A percentile compares a stretch with the other conserved stretches of the same genome.
phyloP scores from a whole-genome alignment of 1,284 basidiomycete genomes.

The Golubevia sp. region DNA sequence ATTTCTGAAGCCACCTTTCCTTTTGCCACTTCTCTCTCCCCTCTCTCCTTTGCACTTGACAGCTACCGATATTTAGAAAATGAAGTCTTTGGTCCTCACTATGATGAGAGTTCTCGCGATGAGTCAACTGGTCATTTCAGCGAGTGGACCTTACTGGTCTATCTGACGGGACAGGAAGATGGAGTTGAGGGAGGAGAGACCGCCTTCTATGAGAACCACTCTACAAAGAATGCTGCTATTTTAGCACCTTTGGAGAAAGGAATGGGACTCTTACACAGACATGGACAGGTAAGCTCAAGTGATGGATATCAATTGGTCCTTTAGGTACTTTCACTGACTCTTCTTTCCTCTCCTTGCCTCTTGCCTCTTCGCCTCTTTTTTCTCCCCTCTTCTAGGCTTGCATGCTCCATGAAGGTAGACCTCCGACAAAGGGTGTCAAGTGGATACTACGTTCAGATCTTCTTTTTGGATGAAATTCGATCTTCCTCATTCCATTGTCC shows the following conservation, averaged over 20 bases:
- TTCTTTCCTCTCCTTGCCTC: too few relatives aligned
- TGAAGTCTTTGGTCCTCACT: slow-evolving; percentile 76
- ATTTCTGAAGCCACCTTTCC: too few relatives aligned
- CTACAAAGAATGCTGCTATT: slow-evolving; percentile 64
- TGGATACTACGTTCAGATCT: neutral
- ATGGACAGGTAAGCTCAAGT: slow-evolving; percentile 9
- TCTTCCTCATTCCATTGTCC: too few relatives aligned
- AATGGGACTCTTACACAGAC: slow-evolving; percentile 49
- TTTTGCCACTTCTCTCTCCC: too few relatives aligned
- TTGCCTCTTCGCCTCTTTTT: neutral
- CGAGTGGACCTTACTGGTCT: slow-evolving; percentile 80
- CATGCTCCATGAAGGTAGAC: neutral
- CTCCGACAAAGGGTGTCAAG: neutral
- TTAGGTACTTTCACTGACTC: too few relatives aligned
- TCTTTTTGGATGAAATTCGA: neutral
- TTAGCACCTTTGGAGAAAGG: slow-evolving; percentile 71
- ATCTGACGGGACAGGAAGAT: slow-evolving; percentile 74
- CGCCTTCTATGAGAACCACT: slow-evolving; percentile 71
- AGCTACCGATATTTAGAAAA: slow-evolving; percentile 70
- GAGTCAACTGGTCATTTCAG: slow-evolving; percentile 58
- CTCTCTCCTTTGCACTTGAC: neutral
- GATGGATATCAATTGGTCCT: too few relatives aligned
- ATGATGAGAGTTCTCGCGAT: slow-evolving; percentile 73
- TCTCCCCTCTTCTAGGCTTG: neutral
- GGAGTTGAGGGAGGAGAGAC: slow-evolving; percentile 79